phyloP scores from a whole-genome alignment of 176 grass and related monocot species.

The Oropetium thomaeum region DNA sequence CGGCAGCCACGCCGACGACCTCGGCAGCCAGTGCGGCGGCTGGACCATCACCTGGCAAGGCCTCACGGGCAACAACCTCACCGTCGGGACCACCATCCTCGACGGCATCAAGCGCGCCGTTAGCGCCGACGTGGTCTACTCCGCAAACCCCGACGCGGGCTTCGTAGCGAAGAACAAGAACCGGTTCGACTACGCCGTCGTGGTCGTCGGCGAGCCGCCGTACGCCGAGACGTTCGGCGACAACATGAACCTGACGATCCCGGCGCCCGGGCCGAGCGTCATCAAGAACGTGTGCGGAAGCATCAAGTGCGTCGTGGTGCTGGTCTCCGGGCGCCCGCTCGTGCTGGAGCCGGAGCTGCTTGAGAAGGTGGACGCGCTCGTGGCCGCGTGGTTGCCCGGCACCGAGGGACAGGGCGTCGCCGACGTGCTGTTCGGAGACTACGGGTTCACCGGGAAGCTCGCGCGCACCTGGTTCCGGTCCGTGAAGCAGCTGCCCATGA shows the following conservation, averaged over 20 bases:
- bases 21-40: slow-evolving; percentile 71
- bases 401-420: slow-evolving; percentile 82
- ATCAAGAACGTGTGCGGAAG: slow-evolving; percentile 60
- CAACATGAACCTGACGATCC: slow-evolving; percentile 78
- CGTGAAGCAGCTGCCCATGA: slow-evolving; percentile 90
- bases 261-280: slow-evolving; percentile 47
- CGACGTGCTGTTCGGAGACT: slow-evolving; percentile 73
- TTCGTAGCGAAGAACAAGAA: slow-evolving; percentile 4
- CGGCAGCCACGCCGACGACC: slow-evolving; percentile 59
- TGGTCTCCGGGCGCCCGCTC: slow-evolving; percentile 74
- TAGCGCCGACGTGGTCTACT: slow-evolving; percentile 50
- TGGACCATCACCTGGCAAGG: slow-evolving; percentile 84
- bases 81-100: slow-evolving; percentile 68
- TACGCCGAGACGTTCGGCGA: slow-evolving; percentile 60
- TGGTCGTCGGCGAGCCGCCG: slow-evolving; percentile 62
- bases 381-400: slow-evolving; percentile 84
- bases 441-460: slow-evolving; percentile 75
- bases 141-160: slow-evolving; percentile 47
- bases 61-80: slow-evolving; percentile 36
- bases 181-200: slow-evolving; percentile 61
- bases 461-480: slow-evolving; percentile 85
- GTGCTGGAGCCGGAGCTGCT: slow-evolving; percentile 78
- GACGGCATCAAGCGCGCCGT: slow-evolving; percentile 52
- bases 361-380: slow-evolving; percentile 64
- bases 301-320: slow-evolving; percentile 66